These are phyloP conservation scores for Blumeriella jaapii DNA, from an alignment of 2,329 filamentous ascomycete species.

Conservation along the genomic window DNA sequence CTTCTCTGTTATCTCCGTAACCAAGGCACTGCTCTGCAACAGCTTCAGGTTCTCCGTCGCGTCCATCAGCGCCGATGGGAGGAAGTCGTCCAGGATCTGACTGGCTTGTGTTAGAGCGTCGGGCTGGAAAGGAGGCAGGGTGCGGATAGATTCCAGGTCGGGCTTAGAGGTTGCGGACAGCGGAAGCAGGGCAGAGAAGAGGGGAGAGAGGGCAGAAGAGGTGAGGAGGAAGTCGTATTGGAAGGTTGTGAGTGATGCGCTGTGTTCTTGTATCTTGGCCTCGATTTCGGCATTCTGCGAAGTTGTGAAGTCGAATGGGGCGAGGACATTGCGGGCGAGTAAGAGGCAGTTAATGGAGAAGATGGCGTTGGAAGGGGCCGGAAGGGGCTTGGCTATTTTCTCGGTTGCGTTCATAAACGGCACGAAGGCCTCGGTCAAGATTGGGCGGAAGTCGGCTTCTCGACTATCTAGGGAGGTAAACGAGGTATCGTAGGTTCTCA, in stretches of 20 bases:
- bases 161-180: constrained; percentile 31
- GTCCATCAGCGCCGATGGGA: constrained; percentile 88
- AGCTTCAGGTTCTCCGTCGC: constrained; percentile 70
- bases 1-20: constrained; percentile 66
- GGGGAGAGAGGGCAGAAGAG: constrained; percentile 58
- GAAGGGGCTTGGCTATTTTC: constrained; percentile 51
- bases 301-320: constrained; percentile 51
- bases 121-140: constrained; percentile 49
- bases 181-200: constrained; percentile 44
- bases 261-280: constrained; percentile 41
- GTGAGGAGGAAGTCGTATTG: constrained; percentile 64
- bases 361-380: constrained; percentile 48
- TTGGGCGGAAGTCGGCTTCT: constrained; percentile 60
- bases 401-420: constrained; percentile 73
- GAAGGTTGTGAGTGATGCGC: constrained; percentile 47
- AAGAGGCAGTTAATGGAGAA: constrained; percentile 65
- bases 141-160: constrained; percentile 45
- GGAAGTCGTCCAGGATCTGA: constrained; percentile 75
- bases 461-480: constrained; percentile 47
- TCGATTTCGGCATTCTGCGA: constrained; percentile 44
- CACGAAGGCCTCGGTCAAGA: constrained; percentile 70
- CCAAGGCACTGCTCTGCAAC: constrained; percentile 60
- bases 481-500: constrained; percentile 81
- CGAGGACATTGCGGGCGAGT: constrained; percentile 43
- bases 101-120: constrained; percentile 53